phyloP scores from a whole-genome alignment of 1,139 yeast genomes.

The Hansenula lynferdii region DNA sequence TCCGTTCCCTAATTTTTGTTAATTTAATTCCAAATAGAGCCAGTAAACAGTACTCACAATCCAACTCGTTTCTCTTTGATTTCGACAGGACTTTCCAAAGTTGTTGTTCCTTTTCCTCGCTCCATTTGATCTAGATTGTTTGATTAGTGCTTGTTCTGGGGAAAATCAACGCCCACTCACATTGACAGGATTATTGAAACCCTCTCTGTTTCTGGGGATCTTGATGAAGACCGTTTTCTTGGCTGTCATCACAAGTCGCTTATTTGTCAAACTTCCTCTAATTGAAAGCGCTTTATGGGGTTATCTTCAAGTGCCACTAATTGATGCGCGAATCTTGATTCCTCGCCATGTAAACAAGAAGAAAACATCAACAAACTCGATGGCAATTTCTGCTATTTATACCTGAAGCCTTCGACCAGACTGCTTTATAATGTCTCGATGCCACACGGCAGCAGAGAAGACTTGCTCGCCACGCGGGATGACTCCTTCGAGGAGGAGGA shows the following conservation, averaged over 20 bases:
- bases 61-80: constrained; percentile 20
- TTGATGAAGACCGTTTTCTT: constrained; percentile 14
- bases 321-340: too few species aligned
- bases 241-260: neutral
- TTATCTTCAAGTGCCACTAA: too few species aligned
- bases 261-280: neutral
- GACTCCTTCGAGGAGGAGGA: constrained; percentile 3
- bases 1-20: neutral
- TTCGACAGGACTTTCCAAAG: constrained; percentile 21
- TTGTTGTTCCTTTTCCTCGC: constrained; percentile 16
- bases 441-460: constrained; percentile 6
- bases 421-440: neutral
- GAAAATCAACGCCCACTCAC: constrained; percentile 7
- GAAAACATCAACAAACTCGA: too few species aligned
- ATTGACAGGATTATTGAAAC: constrained; percentile 18
- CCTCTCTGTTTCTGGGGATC: constrained; percentile 20
- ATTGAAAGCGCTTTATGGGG: too few species aligned
- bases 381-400: too few species aligned
- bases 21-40: neutral
- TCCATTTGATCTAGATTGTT: constrained; percentile 16
- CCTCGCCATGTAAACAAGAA: too few species aligned
- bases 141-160: too few species aligned
- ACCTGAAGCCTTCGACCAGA: too few species aligned
- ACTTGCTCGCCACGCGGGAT: constrained; percentile 3
- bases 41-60: constrained; percentile 10